phyloP scores from a whole-genome alignment of 768 basidiomycete species.

The Harrya chromipes region DNA sequence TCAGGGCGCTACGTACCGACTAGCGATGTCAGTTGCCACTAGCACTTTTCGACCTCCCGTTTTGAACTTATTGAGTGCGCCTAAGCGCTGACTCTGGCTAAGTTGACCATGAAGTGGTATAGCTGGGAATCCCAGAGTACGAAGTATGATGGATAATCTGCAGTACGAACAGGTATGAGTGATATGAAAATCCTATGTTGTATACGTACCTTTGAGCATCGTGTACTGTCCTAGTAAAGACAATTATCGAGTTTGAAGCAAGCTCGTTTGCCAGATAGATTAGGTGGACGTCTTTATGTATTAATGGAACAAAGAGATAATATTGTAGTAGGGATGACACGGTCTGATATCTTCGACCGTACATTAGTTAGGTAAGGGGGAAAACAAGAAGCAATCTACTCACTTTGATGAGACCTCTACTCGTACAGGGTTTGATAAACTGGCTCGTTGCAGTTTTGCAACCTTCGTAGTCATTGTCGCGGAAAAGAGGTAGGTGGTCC shows the following conservation, averaged over 20 bases:
- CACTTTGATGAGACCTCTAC: constrained; percentile 94
- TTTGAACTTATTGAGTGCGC: constrained; percentile 93
- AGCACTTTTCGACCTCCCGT: constrained; percentile 87
- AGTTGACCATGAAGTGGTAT: constrained; percentile 96
- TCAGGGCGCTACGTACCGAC: constrained; percentile 52
- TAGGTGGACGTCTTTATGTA: constrained; percentile 89
- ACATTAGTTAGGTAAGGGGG: neutral
- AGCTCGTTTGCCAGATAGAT: constrained; percentile 86
- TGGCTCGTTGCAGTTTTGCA: constrained; percentile 91
- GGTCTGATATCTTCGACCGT: constrained; percentile 78
- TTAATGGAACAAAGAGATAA: constrained; percentile 89
- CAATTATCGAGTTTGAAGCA: constrained; percentile 89
- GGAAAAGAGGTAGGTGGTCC: constrained; percentile 94
- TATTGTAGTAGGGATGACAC: constrained; percentile 94
- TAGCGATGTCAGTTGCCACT: constrained; percentile 96
- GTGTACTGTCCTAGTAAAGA: constrained; percentile 94
- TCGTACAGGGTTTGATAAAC: constrained; percentile 87
- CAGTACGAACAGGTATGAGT: neutral
- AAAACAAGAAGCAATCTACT: constrained; percentile 23
- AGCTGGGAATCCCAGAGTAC: constrained; percentile 89
- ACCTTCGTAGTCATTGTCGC: constrained; percentile 99
- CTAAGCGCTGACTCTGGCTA: constrained; percentile 89
- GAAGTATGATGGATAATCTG: constrained; percentile 84
- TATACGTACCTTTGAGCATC: constrained; percentile 73
- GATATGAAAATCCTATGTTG: neutral